Conservation (phyloP, 352 stramenopile genomes). For the Pythium aquatile region DNA sequence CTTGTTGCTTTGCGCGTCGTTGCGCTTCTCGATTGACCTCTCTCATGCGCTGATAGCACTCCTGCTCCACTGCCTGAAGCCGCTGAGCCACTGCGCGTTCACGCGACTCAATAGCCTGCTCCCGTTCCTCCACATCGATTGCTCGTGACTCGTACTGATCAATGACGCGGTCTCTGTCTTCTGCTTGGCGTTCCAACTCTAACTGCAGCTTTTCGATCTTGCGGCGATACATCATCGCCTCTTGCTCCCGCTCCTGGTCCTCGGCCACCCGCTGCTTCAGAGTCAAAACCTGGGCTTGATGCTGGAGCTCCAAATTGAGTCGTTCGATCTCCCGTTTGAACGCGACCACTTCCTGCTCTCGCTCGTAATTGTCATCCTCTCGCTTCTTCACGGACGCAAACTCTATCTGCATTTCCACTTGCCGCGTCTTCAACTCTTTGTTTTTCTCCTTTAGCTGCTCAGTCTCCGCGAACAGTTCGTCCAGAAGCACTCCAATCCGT, state of each 20-base stretch:
- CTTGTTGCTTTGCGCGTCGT: slow-evolving; percentile 21
- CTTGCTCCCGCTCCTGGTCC: slow-evolving; percentile 3
- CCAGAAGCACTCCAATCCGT: slow-evolving; percentile 50
- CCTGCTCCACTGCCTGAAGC: slow-evolving; percentile 14
- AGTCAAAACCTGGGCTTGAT: neutral
- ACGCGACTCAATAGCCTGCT: slow-evolving; percentile 13
- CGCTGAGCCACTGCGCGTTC: slow-evolving; percentile 12
- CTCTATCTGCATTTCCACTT: slow-evolving; percentile 22
- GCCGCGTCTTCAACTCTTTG: slow-evolving; percentile 32
- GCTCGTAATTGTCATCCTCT: slow-evolving; percentile 1
- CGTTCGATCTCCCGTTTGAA: slow-evolving; percentile 1
- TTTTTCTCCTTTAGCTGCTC: slow-evolving; percentile 45
- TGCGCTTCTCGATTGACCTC: slow-evolving; percentile 18
- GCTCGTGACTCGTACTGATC: slow-evolving; percentile 12
- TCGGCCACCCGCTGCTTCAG: neutral
- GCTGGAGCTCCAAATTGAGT: neutral
- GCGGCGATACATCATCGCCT: neutral
- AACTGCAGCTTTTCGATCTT: slow-evolving; percentile 13
- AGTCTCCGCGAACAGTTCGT: slow-evolving; percentile 55
- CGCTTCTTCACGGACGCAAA: slow-evolving; percentile 12
- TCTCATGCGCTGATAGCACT: slow-evolving; percentile 12
- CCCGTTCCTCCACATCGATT: slow-evolving; percentile 13
- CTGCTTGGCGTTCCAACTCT: neutral
- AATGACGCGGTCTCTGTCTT: neutral
- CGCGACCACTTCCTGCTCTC: neutral